phyloP scores from a whole-genome alignment of 1,284 basidiomycete genomes.

The Cryptococcus sp. region DNA sequence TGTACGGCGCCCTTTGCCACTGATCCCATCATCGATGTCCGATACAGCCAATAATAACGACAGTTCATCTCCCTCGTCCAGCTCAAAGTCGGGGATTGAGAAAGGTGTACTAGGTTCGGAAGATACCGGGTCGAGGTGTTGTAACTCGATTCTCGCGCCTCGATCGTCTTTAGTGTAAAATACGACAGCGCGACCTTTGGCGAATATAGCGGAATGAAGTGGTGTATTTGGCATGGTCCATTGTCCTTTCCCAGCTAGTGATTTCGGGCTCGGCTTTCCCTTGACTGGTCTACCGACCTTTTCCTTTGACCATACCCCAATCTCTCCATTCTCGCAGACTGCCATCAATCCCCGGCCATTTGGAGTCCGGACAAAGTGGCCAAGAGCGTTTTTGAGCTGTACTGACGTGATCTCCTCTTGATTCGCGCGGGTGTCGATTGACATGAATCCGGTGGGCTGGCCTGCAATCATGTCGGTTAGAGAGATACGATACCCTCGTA shows the following conservation, averaged over 20 bases:
- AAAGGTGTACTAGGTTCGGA: conserved; percentile 24
- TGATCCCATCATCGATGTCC: conserved; percentile 47
- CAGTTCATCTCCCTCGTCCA: conserved; percentile 30
- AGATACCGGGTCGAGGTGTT: conserved; percentile 34
- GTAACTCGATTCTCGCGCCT: conserved; percentile 25
- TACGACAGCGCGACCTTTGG: conserved; percentile 44
- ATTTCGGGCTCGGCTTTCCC: conserved; percentile 3
- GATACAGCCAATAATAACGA: conserved; percentile 42
- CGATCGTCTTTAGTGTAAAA: conserved; percentile 20
- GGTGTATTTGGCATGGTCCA: conserved; percentile 23
- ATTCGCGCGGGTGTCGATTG: neutral
- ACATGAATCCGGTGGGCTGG: conserved; percentile 7
- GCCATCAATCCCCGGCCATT: conserved; percentile 45
- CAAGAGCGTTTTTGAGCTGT: conserved; percentile 27
- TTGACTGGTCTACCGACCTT: conserved; percentile 24
- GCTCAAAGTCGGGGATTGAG: conserved; percentile 32
- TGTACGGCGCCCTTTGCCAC: conserved; percentile 26
- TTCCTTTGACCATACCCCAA: conserved; percentile 40
- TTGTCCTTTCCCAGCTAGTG: conserved; percentile 37
- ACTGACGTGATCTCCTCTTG: conserved; percentile 16
- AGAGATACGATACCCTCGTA: conserved; percentile 13
- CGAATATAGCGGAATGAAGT: conserved; percentile 33
- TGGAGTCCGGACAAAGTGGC: conserved; percentile 42
- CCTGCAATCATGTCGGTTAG: conserved; percentile 20
- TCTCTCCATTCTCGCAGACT: conserved; percentile 32